Conservation (phyloP, 306 rosid species). For the Lathyrus oleraceus region DNA sequence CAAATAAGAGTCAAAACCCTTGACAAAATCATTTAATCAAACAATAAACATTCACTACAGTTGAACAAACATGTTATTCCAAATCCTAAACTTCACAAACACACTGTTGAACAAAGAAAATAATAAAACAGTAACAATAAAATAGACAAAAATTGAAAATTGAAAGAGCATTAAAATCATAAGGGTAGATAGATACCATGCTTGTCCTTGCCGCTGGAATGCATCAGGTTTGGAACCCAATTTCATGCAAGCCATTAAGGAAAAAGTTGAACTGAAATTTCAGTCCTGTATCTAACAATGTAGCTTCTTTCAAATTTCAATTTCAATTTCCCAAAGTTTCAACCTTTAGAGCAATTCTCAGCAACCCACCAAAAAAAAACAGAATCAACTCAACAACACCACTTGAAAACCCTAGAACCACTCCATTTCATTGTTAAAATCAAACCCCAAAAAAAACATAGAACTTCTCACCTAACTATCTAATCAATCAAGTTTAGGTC, state of each 20-base stretch:
- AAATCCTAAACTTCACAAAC: slow-evolving; percentile 15
- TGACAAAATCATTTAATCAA: neutral
- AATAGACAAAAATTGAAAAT: slow-evolving; percentile 8
- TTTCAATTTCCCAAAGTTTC: slow-evolving; percentile 30
- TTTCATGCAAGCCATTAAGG: slow-evolving; percentile 80
- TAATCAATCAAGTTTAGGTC: slow-evolving; percentile 53
- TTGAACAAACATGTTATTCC: neutral
- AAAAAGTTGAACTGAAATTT: slow-evolving; percentile 25
- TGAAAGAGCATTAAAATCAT: slow-evolving; percentile 11
- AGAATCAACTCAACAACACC: slow-evolving; percentile 11
- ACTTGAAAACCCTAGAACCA: slow-evolving; percentile 50
- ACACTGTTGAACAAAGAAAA: slow-evolving; percentile 4
- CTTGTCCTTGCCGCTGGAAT: slow-evolving; percentile 95
- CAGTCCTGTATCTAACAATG: slow-evolving; percentile 51
- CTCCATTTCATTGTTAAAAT: slow-evolving; percentile 72
- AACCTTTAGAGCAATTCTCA: slow-evolving; percentile 31
- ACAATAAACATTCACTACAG: neutral
- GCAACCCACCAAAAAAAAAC: slow-evolving; percentile 37
- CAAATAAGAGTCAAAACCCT: neutral
- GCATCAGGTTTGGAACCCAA: slow-evolving; percentile 97
- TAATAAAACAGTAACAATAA: slow-evolving; percentile 3
- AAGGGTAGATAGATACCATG: slow-evolving; percentile 58
- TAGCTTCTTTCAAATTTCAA: slow-evolving; percentile 39
- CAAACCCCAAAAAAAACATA: slow-evolving; percentile 20
- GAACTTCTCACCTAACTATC: slow-evolving; percentile 14